These are phyloP conservation scores for Monosporascus ibericus DNA, from an alignment of 2,329 filamentous ascomycete genomes.

Conservation along the genomic window DNA sequence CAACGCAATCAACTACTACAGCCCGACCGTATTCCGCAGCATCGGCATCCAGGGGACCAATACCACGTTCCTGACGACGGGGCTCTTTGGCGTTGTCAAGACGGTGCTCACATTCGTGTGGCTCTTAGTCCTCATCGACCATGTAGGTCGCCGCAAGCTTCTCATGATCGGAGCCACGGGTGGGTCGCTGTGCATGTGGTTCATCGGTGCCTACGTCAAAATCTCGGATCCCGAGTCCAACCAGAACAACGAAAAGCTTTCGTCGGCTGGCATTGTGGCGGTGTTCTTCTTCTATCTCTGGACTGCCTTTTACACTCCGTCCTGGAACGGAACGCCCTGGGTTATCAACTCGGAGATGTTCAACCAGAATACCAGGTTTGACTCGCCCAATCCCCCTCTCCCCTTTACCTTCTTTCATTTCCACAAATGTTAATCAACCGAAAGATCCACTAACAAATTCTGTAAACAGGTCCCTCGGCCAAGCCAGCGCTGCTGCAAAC, in stretches of 20 bases:
- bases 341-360: constrained; percentile 74
- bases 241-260: constrained; percentile 20
- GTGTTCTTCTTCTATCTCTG: constrained; percentile 71
- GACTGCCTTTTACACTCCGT: constrained; percentile 66
- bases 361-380: constrained; percentile 54
- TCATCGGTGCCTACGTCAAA: constrained; percentile 56
- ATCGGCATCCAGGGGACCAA: constrained; percentile 55
- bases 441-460: neutral
- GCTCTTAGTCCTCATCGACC: constrained; percentile 57
- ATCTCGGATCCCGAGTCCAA: constrained; percentile 34
- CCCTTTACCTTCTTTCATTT: neutral
- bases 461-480: constrained; percentile 48
- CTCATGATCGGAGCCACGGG: constrained; percentile 52
- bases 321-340: constrained; percentile 72
- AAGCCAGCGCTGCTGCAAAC: constrained; percentile 64
- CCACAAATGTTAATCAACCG: neutral
- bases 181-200: constrained; percentile 60
- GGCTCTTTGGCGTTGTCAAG: constrained; percentile 61
- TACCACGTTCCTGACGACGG: constrained; percentile 54
- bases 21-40: constrained; percentile 56
- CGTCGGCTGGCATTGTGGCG: constrained; percentile 46
- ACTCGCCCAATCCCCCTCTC: neutral
- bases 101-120: constrained; percentile 56
- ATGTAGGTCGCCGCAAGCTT: constrained; percentile 52
- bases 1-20: constrained; percentile 62